Evolutionary conservation across 176 grass and related monocot genomes (phyloP).

Genomic region (Lolium rigidum): DNA sequence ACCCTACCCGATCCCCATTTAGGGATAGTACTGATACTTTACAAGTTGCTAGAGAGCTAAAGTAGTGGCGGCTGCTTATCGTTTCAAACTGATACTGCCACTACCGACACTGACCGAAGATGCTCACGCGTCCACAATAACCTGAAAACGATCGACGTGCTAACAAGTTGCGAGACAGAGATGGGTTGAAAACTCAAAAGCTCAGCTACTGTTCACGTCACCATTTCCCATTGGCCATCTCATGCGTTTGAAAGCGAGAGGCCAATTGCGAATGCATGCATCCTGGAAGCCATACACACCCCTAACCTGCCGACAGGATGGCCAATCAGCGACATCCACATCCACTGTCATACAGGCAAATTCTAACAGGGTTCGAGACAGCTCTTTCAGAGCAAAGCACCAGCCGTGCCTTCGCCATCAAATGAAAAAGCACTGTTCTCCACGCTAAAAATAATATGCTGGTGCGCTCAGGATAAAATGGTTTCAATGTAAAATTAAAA

Average conservation of each 20-base stretch:
- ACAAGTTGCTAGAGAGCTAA: not conserved
- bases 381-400: not conserved
- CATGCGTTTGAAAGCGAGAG: conserved; percentile 23
- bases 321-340: not conserved
- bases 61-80: not conserved
- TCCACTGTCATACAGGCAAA: not conserved
- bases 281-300: conserved; percentile 9
- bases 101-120: not conserved
- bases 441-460: not conserved
- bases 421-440: not conserved
- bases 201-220: not conserved
- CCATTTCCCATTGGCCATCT: not conserved
- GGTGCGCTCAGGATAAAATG: too few species aligned
- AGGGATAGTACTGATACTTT: not conserved
- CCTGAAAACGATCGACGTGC: conserved; percentile 39
- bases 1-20: too few species aligned
- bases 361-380: not conserved
- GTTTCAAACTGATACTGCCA: conserved; percentile 27
- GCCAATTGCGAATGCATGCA: not conserved
- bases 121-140: not conserved
- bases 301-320: conserved; percentile 48
- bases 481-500: too few species aligned
- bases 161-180: conserved; percentile 41
- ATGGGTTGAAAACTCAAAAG: conserved; percentile 35
- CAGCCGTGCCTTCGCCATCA: not conserved